phyloP scores from a whole-genome alignment of 2,329 filamentous ascomycete genomes.

The Diaporthe sp. region DNA sequence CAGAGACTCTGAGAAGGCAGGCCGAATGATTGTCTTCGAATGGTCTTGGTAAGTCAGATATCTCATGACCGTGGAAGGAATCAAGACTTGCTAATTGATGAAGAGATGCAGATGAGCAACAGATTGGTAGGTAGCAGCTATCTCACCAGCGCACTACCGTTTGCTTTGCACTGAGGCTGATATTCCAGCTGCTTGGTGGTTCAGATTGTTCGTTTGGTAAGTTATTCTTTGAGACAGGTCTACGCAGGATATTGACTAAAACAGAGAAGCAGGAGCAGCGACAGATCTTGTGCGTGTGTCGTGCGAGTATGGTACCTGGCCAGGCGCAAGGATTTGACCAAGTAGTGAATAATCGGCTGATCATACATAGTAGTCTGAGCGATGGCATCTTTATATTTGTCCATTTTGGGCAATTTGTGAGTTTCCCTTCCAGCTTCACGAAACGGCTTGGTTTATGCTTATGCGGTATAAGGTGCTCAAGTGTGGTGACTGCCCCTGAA shows the following conservation, averaged over 20 bases:
- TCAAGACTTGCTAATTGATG: background rate
- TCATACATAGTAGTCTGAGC: background rate
- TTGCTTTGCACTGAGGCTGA: background rate
- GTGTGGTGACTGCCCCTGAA: background rate
- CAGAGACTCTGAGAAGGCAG: background rate
- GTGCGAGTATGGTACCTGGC: background rate
- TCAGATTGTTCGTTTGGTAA: background rate
- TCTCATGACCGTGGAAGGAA: background rate
- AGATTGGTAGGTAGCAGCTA: background rate
- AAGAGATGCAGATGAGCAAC: background rate
- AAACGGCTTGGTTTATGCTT: background rate
- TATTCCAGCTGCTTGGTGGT: background rate
- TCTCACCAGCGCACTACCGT: background rate
- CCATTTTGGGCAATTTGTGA: conserved; percentile 4
- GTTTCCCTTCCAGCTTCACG: background rate
- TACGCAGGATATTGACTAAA: background rate
- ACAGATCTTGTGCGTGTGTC: background rate
- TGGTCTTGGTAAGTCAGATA: background rate
- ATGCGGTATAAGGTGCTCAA: background rate
- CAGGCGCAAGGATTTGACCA: too few relatives aligned
- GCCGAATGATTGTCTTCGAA: background rate
- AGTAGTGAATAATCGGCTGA: background rate
- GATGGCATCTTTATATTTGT: background rate
- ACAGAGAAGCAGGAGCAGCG: background rate
- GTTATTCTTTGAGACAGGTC: background rate